A percentile compares a stretch with the other conserved stretches of the same genome.
Evolutionary conservation across 1,284 basidiomycete genomes (phyloP).

Genomic region (Fomitiporia mediterranea): DNA sequence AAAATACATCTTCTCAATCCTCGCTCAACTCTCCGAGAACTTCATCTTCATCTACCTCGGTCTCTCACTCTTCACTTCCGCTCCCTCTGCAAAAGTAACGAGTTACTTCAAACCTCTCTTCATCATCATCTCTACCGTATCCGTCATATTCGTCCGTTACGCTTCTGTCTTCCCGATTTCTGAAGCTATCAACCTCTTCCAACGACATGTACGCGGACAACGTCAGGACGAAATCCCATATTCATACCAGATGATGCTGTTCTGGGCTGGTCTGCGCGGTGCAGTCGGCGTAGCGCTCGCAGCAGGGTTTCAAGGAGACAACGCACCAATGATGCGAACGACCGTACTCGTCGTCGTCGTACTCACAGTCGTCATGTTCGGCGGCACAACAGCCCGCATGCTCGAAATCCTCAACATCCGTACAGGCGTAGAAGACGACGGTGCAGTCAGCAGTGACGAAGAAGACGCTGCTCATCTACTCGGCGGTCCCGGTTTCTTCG

Average conservation of each 20-base stretch:
- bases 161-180: slow-evolving; percentile 97
- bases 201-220: slow-evolving; percentile 77
- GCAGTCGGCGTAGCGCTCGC: slow-evolving; percentile 97
- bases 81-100: slow-evolving; percentile 70
- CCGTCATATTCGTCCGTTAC: slow-evolving; percentile 93
- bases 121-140: slow-evolving; percentile 84
- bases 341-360: slow-evolving; percentile 97
- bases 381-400: slow-evolving; percentile 96
- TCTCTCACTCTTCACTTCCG: slow-evolving; percentile 87
- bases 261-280: slow-evolving; percentile 96
- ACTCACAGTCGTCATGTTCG: slow-evolving; percentile 91
- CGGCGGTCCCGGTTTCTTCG: slow-evolving; percentile 28
- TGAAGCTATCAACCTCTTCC: slow-evolving; percentile 90
- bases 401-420: slow-evolving; percentile 95
- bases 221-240: slow-evolving; percentile 86
- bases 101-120: slow-evolving; percentile 94
- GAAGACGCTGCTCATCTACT: slow-evolving; percentile 43
- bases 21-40: slow-evolving; percentile 95
- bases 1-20: slow-evolving; percentile 92
- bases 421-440: slow-evolving; percentile 94
- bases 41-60: slow-evolving; percentile 99
- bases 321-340: slow-evolving; percentile 86
- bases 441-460: slow-evolving; percentile 75
- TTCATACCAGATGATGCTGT: slow-evolving; percentile 97
- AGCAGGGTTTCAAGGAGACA: slow-evolving; percentile 89